Evolutionary conservation across 1,284 basidiomycete genomes (phyloP).

Genomic region (Cryptococcus sp.): DNA sequence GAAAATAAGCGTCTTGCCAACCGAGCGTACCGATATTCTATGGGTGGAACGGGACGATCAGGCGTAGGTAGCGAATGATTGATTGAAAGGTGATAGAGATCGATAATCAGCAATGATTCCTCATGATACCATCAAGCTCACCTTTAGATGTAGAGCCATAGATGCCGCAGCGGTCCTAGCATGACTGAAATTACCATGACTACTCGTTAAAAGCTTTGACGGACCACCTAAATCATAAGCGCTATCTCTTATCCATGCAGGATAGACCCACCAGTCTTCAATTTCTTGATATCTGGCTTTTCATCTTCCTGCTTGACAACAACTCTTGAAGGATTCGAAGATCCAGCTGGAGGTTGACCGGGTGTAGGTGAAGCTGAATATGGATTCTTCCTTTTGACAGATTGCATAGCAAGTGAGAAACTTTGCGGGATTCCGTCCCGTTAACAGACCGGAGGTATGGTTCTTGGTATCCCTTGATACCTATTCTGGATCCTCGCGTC

Average conservation of each 20-base stretch:
- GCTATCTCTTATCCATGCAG: background rate
- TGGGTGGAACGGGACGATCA: background rate
- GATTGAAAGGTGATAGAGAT: background rate
- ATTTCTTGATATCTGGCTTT: background rate
- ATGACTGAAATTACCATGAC: conserved; percentile 1
- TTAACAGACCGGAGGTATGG: too few species aligned
- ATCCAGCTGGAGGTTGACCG: background rate
- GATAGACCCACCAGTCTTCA: background rate
- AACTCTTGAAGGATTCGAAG: background rate
- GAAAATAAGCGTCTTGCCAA: conserved; percentile 31
- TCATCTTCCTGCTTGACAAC: background rate
- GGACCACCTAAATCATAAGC: background rate
- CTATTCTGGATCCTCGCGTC: too few species aligned
- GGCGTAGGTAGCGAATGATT: background rate
- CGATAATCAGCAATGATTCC: background rate
- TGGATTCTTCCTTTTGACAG: background rate
- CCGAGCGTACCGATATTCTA: conserved; percentile 27
- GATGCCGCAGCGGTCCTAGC: background rate
- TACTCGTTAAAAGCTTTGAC: background rate
- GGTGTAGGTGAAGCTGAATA: background rate
- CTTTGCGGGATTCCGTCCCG: too few species aligned
- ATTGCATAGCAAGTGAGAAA: background rate
- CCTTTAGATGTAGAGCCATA: background rate
- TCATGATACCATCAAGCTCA: background rate
- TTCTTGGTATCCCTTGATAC: too few species aligned